Evolutionary conservation across 495 filamentous ascomycete species (phyloP).

Genomic region (Hypomontagnella submonticulosa): DNA sequence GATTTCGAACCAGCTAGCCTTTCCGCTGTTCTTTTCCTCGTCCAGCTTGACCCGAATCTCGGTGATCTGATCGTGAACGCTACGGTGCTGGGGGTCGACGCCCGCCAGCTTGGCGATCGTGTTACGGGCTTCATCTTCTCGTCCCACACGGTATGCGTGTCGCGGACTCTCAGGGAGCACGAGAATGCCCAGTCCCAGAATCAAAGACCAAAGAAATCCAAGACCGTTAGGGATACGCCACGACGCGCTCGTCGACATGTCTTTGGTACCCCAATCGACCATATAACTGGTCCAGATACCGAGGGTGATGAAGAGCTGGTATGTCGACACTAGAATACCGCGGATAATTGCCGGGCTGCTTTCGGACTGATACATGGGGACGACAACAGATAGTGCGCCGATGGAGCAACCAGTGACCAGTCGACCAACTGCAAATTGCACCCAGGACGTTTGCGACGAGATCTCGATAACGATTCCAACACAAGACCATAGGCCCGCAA

Average conservation of each 20-base stretch:
- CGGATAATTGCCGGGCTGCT: constrained; percentile 73
- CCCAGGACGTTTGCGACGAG: constrained; percentile 63
- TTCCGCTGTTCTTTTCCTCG: constrained; percentile 69
- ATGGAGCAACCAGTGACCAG: constrained; percentile 75
- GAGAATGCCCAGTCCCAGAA: constrained; percentile 75
- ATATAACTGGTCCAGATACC: constrained; percentile 86
- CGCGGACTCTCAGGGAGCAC: constrained; percentile 80
- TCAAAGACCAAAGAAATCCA: constrained; percentile 78
- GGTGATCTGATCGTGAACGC: constrained; percentile 74
- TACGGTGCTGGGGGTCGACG: constrained; percentile 69
- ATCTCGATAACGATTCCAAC: constrained; percentile 76
- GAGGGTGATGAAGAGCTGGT: constrained; percentile 89
- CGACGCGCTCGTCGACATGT: constrained; percentile 62
- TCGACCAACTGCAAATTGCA: constrained; percentile 65
- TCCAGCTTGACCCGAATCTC: constrained; percentile 76
- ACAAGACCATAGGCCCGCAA: constrained; percentile 71
- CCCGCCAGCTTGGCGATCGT: constrained; percentile 80
- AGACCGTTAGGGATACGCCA: constrained; percentile 88
- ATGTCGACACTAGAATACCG: constrained; percentile 74
- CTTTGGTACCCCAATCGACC: constrained; percentile 80
- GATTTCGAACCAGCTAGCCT: constrained; percentile 71
- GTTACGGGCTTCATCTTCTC: constrained; percentile 69
- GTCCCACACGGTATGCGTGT: constrained; percentile 72
- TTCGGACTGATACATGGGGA: constrained; percentile 81
- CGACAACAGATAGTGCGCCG: constrained; percentile 74